phyloP scores from a whole-genome alignment of 2,329 filamentous ascomycete genomes.

The Dryadomyces sulphureus region DNA sequence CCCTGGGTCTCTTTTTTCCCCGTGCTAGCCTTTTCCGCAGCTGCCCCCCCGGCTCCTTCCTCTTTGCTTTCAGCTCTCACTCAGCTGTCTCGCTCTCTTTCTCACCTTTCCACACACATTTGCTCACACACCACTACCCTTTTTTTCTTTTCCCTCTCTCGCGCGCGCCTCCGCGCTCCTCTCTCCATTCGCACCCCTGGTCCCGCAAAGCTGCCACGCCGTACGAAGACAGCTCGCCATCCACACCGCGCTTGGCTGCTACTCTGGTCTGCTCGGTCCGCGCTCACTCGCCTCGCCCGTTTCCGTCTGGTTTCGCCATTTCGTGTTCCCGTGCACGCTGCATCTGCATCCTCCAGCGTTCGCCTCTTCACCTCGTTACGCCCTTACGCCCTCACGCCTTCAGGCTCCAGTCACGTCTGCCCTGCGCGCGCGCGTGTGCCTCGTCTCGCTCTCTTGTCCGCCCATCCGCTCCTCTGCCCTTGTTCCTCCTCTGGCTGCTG shows the following conservation, averaged over 20 bases:
- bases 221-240: too few relatives aligned
- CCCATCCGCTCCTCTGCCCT: background rate
- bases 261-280: background rate
- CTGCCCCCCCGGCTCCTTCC: background rate
- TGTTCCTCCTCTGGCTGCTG: constrained; percentile 3
- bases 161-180: background rate
- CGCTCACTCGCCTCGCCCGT: background rate
- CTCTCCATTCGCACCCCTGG: too few relatives aligned
- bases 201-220: too few relatives aligned
- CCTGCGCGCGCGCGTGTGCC: background rate
- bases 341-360: too few relatives aligned
- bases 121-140: background rate
- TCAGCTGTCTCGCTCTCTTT: background rate
- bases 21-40: background rate
- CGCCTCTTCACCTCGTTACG: background rate
- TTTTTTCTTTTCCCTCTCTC: background rate
- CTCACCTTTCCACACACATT: background rate
- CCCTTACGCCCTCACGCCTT: background rate
- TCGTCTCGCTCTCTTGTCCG: background rate
- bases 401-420: background rate
- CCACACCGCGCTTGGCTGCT: background rate
- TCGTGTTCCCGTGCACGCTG: too few relatives aligned
- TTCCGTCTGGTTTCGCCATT: constrained; percentile 2
- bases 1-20: background rate
- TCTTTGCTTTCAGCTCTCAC: background rate